Conservation (phyloP, 768 basidiomycete species). For the Collybia sp. region DNA sequence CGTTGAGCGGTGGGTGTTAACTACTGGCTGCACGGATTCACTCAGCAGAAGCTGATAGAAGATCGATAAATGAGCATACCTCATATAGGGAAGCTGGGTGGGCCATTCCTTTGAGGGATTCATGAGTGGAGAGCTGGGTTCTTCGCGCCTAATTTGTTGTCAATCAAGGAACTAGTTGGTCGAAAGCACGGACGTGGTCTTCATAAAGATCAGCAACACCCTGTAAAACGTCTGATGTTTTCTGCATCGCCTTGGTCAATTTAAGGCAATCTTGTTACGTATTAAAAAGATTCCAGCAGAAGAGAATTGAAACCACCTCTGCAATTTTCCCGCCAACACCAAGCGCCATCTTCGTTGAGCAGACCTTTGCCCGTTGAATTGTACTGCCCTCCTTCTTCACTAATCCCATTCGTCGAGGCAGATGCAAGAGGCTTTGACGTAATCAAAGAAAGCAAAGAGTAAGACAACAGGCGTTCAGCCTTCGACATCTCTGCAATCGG, state of each 20-base stretch:
- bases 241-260: conserved; percentile 75
- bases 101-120: conserved; percentile 68
- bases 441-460: conserved; percentile 69
- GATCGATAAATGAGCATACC: conserved; percentile 29
- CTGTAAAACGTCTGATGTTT: conserved; percentile 67
- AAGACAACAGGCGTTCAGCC: conserved; percentile 69
- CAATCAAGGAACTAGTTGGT: background rate
- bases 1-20: conserved; percentile 74
- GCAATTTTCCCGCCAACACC: conserved; percentile 86
- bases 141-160: conserved; percentile 52
- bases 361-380: conserved; percentile 45
- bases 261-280: conserved; percentile 58
- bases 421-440: conserved; percentile 61
- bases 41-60: background rate
- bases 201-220: conserved; percentile 76
- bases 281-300: background rate
- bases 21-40: conserved; percentile 41
- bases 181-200: conserved; percentile 52
- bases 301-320: conserved; percentile 35
- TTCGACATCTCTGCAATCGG: conserved; percentile 66
- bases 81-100: conserved; percentile 73
- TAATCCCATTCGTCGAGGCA: conserved; percentile 39
- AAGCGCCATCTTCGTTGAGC: conserved; percentile 68
- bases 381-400: conserved; percentile 42
- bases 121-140: conserved; percentile 70